These are phyloP conservation scores for Pseudocercospora crystallina DNA, from an alignment of 2,329 filamentous ascomycete genomes.

Conservation along the genomic window DNA sequence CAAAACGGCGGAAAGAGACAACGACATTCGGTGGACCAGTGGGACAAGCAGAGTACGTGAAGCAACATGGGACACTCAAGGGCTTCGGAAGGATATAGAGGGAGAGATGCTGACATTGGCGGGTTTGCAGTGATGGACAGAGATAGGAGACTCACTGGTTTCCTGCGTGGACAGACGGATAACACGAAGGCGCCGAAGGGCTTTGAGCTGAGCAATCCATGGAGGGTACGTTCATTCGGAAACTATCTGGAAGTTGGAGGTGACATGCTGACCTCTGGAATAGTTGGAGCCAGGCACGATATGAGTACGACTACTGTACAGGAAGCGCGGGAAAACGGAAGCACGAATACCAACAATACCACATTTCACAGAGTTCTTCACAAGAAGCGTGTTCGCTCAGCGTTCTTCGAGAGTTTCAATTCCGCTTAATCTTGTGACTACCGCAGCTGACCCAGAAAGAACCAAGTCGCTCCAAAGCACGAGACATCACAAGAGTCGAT, in stretches of 20 bases:
- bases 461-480: too few species aligned
- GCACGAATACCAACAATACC: too few species aligned
- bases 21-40: conserved; percentile 60
- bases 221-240: conserved; percentile 56
- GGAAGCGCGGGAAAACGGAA: neutral
- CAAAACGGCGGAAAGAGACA: conserved; percentile 63
- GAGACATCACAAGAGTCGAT: too few species aligned
- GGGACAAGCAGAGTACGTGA: conserved; percentile 59
- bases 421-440: too few species aligned
- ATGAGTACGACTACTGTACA: neutral
- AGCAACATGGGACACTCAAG: neutral
- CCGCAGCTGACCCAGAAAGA: too few species aligned
- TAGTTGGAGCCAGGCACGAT: conserved; percentile 16
- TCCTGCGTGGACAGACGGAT: conserved; percentile 61
- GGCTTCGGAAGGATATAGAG: neutral
- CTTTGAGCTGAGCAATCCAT: conserved; percentile 67
- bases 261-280: conserved; percentile 1
- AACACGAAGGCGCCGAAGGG: conserved; percentile 58
- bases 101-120: neutral
- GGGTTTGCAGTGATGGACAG: conserved; percentile 64
- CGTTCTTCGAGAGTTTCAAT: too few species aligned
- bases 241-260: neutral
- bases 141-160: conserved; percentile 63
- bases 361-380: too few species aligned
- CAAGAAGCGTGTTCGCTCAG: too few species aligned